A percentile compares a stretch with the other conserved stretches of the same genome.
Conservation (phyloP, 2,329 filamentous ascomycete genomes). For the Talaromyces funiculosus region DNA sequence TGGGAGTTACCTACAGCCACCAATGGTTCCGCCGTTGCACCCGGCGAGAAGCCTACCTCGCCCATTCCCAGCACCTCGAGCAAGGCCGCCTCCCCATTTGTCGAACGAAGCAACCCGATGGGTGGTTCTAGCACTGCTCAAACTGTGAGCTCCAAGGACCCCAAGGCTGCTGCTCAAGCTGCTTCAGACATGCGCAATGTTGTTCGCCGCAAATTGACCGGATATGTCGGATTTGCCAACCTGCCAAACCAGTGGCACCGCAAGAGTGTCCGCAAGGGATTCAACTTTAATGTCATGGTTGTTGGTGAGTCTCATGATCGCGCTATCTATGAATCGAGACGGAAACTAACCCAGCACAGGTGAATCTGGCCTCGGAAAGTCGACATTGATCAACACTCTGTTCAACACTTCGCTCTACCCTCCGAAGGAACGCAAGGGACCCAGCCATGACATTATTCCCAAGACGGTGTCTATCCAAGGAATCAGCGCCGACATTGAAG, state of each 20-base stretch:
- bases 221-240: conserved; percentile 98
- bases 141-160: conserved; percentile 60
- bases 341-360: conserved; percentile 50
- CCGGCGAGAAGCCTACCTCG: conserved; percentile 12
- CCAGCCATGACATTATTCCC: conserved; percentile 94
- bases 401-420: conserved; percentile 99
- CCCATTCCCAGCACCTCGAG: conserved; percentile 38
- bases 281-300: conserved; percentile 99
- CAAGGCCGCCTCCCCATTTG: conserved; percentile 50
- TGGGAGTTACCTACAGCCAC: conserved; percentile 25
- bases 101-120: conserved; percentile 56
- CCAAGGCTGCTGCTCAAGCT: conserved; percentile 52
- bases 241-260: conserved; percentile 99
- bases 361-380: conserved; percentile 99
- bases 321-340: not conserved
- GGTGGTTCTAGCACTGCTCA: conserved; percentile 49
- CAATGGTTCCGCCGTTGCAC: conserved; percentile 15
- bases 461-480: conserved; percentile 96
- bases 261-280: conserved; percentile 99
- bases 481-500: conserved; percentile 94
- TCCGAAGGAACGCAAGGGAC: conserved; percentile 95
- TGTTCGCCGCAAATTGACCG: conserved; percentile 94
- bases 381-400: conserved; percentile 95
- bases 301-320: conserved; percentile 67
- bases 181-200: conserved; percentile 81